These are phyloP conservation scores for Diplodia mutila DNA, from an alignment of 2,329 filamentous ascomycete species.

Conservation along the genomic window DNA sequence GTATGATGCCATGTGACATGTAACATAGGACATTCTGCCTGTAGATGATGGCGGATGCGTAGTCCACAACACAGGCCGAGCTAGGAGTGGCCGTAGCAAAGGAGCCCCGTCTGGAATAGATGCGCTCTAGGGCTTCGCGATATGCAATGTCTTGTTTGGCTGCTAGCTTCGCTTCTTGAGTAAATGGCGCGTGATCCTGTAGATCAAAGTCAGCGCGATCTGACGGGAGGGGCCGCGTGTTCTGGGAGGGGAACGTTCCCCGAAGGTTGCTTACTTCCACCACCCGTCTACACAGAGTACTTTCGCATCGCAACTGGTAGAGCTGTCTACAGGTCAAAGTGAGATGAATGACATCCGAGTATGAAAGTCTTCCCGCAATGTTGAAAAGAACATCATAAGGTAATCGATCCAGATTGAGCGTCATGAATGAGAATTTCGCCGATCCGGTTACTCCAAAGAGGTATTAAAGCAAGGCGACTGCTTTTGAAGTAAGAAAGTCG, in stretches of 20 bases:
- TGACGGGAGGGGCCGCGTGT: background rate
- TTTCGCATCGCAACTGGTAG: conserved; percentile 55
- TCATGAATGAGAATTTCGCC: conserved; percentile 32
- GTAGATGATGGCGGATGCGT: conserved; percentile 66
- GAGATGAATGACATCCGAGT: conserved; percentile 50
- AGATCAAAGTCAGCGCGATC: conserved; percentile 27
- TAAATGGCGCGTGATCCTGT: conserved; percentile 48
- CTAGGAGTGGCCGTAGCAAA: conserved; percentile 66
- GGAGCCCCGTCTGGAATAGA: conserved; percentile 65
- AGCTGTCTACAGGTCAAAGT: conserved; percentile 58
- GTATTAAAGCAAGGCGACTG: background rate
- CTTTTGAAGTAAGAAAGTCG: background rate
- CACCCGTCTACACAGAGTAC: conserved; percentile 60
- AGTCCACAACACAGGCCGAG: conserved; percentile 61
- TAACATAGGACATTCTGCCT: conserved; percentile 68
- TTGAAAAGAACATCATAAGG: conserved; percentile 69
- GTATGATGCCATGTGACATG: conserved; percentile 36
- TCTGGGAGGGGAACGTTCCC: background rate
- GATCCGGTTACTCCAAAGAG: background rate
- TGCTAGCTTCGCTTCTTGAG: conserved; percentile 51
- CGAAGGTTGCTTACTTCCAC: conserved; percentile 57
- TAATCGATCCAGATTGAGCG: conserved; percentile 48
- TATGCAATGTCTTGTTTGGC: conserved; percentile 46
- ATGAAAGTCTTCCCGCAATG: conserved; percentile 48
- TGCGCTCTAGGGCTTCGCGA: conserved; percentile 59